These are phyloP conservation scores for Gossypium australe DNA, from an alignment of 345 rosid genomes.

Conservation along the genomic window DNA sequence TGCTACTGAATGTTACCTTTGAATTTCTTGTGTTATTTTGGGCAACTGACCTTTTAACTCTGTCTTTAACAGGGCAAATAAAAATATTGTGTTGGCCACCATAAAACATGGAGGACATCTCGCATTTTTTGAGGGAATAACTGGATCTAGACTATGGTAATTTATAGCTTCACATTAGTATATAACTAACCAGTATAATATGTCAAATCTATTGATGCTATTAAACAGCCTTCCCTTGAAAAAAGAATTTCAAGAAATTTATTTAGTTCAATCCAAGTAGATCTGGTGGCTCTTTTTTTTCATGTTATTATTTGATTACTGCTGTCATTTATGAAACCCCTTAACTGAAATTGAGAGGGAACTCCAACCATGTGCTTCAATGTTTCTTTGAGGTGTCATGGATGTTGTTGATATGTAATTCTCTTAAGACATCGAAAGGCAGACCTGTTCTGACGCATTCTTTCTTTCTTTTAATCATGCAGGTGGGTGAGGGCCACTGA, in stretches of 20 bases:
- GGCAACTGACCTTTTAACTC: conserved; percentile 11
- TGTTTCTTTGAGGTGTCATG: background rate
- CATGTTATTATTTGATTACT: background rate
- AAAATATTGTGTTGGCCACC: conserved; percentile 72
- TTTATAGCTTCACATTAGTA: conserved; percentile 8
- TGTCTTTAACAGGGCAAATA: conserved; percentile 50
- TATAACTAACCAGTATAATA: background rate
- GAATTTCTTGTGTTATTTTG: conserved; percentile 4
- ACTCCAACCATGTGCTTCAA: background rate
- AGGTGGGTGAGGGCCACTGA: conserved; percentile 89
- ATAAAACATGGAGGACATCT: conserved; percentile 81
- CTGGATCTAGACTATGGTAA: conserved; percentile 64
- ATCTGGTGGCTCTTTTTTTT: background rate
- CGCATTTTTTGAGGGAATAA: conserved; percentile 81
- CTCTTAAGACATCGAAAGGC: background rate
- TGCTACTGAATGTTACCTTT: background rate
- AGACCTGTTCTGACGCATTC: background rate
- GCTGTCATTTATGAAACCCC: background rate
- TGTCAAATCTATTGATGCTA: background rate
- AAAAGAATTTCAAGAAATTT: conserved; percentile 1
- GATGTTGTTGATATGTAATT: background rate
- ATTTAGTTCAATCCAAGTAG: background rate
- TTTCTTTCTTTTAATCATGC: conserved; percentile 19
- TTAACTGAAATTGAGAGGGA: background rate
- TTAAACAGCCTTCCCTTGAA: background rate